Evolutionary conservation across 2,329 filamentous ascomycete species (phyloP).

Genomic region (Ophiostoma himal-ulmi): DNA sequence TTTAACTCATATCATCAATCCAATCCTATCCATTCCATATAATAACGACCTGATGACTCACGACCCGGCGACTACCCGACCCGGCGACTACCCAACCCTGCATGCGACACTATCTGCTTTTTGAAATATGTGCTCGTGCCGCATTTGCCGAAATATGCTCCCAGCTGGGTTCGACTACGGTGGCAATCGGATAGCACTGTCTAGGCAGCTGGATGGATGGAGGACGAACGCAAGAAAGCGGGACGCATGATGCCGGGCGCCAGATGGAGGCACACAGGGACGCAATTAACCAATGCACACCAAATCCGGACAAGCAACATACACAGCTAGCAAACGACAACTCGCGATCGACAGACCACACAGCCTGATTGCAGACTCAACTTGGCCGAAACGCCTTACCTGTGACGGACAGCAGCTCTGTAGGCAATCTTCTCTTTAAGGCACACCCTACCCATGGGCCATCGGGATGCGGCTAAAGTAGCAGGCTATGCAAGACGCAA

Average conservation of each 20-base stretch:
- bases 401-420: background rate
- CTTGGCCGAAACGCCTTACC: background rate
- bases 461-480: background rate
- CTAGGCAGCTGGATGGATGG: background rate
- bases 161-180: background rate
- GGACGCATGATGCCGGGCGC: background rate
- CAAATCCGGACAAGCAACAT: background rate
- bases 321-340: background rate
- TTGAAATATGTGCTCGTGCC: background rate
- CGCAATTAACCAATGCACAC: background rate
- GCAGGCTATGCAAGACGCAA: background rate
- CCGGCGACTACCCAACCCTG: background rate
- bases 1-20: background rate
- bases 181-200: background rate
- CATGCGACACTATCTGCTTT: background rate
- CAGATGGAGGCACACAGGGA: background rate
- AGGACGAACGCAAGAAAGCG: background rate
- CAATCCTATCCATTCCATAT: too few species aligned
- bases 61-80: background rate
- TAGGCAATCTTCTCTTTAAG: background rate
- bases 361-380: background rate
- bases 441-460: background rate
- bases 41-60: background rate
- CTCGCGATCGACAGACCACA: background rate
- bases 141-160: background rate